These are phyloP conservation scores for Leptodontidium sp. DNA, from an alignment of 2,329 filamentous ascomycete genomes.

Conservation along the genomic window DNA sequence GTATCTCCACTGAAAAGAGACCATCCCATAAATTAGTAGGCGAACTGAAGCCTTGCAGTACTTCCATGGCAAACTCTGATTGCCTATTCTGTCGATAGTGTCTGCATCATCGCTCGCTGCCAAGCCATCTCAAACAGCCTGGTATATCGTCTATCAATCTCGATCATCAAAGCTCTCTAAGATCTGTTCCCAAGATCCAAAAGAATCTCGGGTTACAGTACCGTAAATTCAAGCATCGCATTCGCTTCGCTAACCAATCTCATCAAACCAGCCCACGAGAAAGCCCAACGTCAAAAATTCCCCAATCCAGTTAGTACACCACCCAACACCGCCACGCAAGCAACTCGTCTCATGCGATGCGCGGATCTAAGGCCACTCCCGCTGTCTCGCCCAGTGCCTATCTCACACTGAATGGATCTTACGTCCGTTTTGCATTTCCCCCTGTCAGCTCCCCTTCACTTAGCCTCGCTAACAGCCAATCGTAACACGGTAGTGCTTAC, in stretches of 20 bases:
- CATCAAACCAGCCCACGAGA: not conserved
- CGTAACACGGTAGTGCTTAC: conserved; percentile 2
- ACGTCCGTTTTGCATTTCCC: conserved; percentile 8
- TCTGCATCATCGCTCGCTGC: too few relatives aligned
- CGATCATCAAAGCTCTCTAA: too few relatives aligned
- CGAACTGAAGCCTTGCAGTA: too few relatives aligned
- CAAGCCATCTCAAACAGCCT: too few relatives aligned
- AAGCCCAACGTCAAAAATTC: conserved; percentile 8
- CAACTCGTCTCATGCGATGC: not conserved
- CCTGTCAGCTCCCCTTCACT: not conserved
- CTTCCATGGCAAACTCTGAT: not conserved
- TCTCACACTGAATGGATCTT: not conserved
- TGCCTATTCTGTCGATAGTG: too few relatives aligned
- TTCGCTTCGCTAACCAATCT: not conserved
- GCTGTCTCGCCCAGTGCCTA: not conserved
- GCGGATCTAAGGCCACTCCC: not conserved
- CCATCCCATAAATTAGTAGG: too few relatives aligned
- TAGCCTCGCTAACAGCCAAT: conserved; percentile 17
- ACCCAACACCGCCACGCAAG: not conserved
- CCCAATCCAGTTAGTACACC: not conserved
- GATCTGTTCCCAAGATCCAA: too few relatives aligned
- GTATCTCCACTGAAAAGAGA: too few relatives aligned
- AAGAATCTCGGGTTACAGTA: too few relatives aligned
- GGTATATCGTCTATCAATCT: too few relatives aligned
- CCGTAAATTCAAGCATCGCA: not conserved